Base-by-base conservation (phyloP, 1,139 yeast genomes). In the Sugiyamaella castrensis region DNA sequence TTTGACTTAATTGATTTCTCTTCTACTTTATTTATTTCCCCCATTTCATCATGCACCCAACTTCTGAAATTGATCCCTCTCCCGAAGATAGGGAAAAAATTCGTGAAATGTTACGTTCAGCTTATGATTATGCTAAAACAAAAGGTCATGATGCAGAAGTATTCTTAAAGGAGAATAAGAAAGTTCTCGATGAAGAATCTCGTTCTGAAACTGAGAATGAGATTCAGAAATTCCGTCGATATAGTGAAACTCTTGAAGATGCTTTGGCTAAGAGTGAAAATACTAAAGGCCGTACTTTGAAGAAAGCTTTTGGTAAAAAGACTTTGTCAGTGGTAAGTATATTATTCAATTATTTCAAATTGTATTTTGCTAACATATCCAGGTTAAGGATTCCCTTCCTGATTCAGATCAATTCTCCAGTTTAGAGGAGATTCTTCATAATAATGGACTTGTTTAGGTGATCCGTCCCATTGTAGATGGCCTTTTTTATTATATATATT, bases 21-120 rank as follows among this genome's bases (percentile, higher is more conserved):
- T 37, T 6, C 28, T 11, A 12, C 30, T 35, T 34, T 19, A 37
- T 34, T 6, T n/a, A n/a, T 13, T 41, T 11, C 35, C 19, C 33
- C 4, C n/a, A 8, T 9, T 19, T 34, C 9, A 41, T 40, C 40
- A 52, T 53, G 55, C 50, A 46, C 34, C 55, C 57, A 35, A 57
- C 62, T n/a, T 52, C 57, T n/a, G 61, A 57, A 28, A 58, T 58
- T 41, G 58, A 58, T 50, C 62, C 62, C n/a, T 53, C 57, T 30
- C 55, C 53, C 33, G 59, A 56, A 36, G 60, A 58, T 45, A 50
- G 62, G 26, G 62, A 58, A 48, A 33, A 39, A 31, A 56, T 58
- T 42, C 56, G 58, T 30, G 57, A 51, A 28, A 51, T 53, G 53
- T 57, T 58, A 19, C 41, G 48, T 41, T 45, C 42, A n/a, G 61